Conservation (phyloP, 441 rosid species). For the Populus tomentosa region DNA sequence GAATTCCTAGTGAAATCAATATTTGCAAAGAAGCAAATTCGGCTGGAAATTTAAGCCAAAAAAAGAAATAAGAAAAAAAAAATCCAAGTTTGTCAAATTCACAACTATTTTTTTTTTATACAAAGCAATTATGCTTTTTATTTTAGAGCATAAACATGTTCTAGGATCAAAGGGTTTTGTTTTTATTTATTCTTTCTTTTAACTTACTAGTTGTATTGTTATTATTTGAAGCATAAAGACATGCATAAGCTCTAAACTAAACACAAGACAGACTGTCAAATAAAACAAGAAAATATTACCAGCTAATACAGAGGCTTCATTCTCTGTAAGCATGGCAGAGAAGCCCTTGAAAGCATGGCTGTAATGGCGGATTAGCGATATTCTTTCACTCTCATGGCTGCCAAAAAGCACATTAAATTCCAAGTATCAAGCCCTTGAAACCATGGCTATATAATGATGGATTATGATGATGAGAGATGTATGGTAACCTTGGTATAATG, state of each 20-base stretch:
- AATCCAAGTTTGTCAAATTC: neutral
- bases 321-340: conserved; percentile 69
- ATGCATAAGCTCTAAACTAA: neutral
- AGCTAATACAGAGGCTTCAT: conserved; percentile 62
- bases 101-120: no score
- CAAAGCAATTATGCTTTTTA: neutral
- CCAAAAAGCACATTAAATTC: neutral
- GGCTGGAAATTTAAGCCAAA: neutral
- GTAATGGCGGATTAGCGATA: conserved; percentile 47
- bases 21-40: neutral
- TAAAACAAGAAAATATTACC: conserved; percentile 26
- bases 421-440: neutral
- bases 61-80: no score
- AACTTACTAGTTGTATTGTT: no score
- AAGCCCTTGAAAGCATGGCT: conserved; percentile 69
- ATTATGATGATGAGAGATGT: neutral
- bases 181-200: no score
- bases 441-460: neutral
- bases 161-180: neutral
- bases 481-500: conserved; percentile 47
- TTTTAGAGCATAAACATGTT: neutral
- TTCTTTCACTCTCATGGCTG: conserved; percentile 47
- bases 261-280: neutral
- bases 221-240: no score
- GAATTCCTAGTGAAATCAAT: no score